phyloP scores from a whole-genome alignment of 805 yeast genomes.

The Yarrowia porcina region DNA sequence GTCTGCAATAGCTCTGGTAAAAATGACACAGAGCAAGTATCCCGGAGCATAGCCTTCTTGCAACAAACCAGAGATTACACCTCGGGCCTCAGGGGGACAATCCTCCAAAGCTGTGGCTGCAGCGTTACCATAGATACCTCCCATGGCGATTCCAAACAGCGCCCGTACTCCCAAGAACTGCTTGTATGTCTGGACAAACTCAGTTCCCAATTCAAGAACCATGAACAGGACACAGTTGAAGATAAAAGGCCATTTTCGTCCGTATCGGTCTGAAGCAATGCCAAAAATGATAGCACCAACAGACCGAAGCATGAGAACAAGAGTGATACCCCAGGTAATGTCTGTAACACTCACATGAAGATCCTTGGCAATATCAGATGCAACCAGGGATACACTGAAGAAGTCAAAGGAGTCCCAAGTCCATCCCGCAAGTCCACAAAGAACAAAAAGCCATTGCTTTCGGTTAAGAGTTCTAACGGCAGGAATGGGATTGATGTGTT shows the following conservation, averaged over 20 bases:
- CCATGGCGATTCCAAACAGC: slow-evolving; percentile 66
- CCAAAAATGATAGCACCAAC: slow-evolving; percentile 2
- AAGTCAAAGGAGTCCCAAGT: slow-evolving; percentile 71
- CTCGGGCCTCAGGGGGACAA: slow-evolving; percentile 57
- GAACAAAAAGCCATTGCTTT: slow-evolving; percentile 59
- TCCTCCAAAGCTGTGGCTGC: slow-evolving; percentile 67
- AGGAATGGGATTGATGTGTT: slow-evolving; percentile 10
- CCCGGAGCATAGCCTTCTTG: background rate
- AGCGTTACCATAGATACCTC: slow-evolving; percentile 64
- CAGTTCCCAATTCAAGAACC: background rate
- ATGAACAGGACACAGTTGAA: background rate
- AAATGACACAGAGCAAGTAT: background rate
- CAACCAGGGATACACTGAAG: slow-evolving; percentile 58
- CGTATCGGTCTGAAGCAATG: background rate
- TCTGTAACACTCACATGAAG: slow-evolving; percentile 47
- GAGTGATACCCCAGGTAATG: slow-evolving; percentile 69
- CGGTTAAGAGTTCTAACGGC: slow-evolving; percentile 28
- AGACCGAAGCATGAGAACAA: too few species aligned
- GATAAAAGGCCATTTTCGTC: slow-evolving; percentile 1
- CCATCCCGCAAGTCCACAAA: slow-evolving; percentile 63
- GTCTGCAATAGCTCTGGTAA: slow-evolving; percentile 2
- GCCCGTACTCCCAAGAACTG: slow-evolving; percentile 64
- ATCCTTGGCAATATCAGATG: slow-evolving; percentile 48
- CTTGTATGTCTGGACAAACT: slow-evolving; percentile 43
- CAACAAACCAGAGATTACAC: slow-evolving; percentile 56